Base-by-base conservation (phyloP, 768 basidiomycete genomes). In the Cystobasidium ongulense region DNA sequence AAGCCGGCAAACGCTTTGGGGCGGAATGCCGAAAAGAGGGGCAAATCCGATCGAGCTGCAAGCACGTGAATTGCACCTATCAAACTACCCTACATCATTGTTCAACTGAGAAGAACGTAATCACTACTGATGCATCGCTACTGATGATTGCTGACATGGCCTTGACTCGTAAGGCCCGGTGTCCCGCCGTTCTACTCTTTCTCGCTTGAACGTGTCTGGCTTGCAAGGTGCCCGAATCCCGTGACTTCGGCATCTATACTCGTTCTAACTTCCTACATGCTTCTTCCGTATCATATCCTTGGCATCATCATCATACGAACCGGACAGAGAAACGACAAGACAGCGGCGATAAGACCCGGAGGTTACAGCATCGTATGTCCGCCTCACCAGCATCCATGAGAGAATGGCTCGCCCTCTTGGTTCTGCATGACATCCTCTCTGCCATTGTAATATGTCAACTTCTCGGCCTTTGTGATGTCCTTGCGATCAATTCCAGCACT, bases 301-400 rank as follows among this genome's bases (percentile, higher is more conserved):
- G n/a, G n/a, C n/a, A n/a, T n/a, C n/a, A n/a, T n/a, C n/a, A n/a
- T n/a, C n/a, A n/a, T n/a, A n/a, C n/a, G n/a, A n/a, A n/a, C n/a
- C n/a, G n/a, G n/a, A n/a, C n/a, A n/a, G n/a, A n/a, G n/a, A n/a
- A n/a, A n/a, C n/a, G n/a, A n/a, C n/a, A n/a, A n/a, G n/a, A n/a
- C 52, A 7, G 21, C 52, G 21, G 27, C 27, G 27, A 13, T 13
- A 13, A n/a, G n/a, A 13, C 13, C 13, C 43, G 13, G 43, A 13
- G 43, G 43, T 46, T 13, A 13, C n/a, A n/a, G 13, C n/a, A 46
- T 46, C 43, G n/a, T 46, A 46, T n/a, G n/a, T n/a, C 43, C 13
- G 43, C n/a, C 17, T 59, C 57, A 59, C 57, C 57, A 59, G 15
- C 25, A 59, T 13, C 57, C 57, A 59, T 59, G 57, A 11, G 57